Percentiles rank a stretch among this genome's conserved stretches.
Evolutionary conservation across 805 yeast genomes (phyloP).

Genomic region (Metschnikowia hibisci): DNA sequence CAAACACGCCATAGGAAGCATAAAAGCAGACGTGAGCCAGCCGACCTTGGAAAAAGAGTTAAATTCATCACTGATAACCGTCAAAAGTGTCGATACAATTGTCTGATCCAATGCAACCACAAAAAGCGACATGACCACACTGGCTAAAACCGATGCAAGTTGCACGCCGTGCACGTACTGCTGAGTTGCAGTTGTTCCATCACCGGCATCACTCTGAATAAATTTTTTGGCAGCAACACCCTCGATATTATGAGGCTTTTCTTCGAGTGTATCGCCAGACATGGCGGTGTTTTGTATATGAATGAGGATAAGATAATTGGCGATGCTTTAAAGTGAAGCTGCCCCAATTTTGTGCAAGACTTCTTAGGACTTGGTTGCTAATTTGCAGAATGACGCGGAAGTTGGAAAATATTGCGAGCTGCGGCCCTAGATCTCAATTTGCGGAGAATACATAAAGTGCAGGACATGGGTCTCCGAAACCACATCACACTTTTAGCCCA

Average conservation of each 20-base stretch:
- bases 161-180: conserved; percentile 31
- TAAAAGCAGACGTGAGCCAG: conserved; percentile 56
- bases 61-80: conserved; percentile 48
- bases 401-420: too few relatives aligned
- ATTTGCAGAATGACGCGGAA: too few relatives aligned
- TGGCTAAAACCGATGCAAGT: conserved; percentile 23
- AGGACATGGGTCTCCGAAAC: too few relatives aligned
- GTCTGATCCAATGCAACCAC: conserved; percentile 55
- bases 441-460: too few relatives aligned
- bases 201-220: conserved; percentile 38
- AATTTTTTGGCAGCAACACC: conserved; percentile 5
- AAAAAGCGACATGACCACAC: conserved; percentile 31
- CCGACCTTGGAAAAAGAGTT: conserved; percentile 48
- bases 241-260: neutral
- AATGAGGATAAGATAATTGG: too few relatives aligned
- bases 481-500: too few relatives aligned
- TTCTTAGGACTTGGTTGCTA: too few relatives aligned
- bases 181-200: conserved; percentile 35
- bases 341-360: too few relatives aligned
- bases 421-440: too few relatives aligned
- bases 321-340: too few relatives aligned
- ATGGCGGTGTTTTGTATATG: neutral
- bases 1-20: conserved; percentile 50
- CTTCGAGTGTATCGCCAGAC: neutral
- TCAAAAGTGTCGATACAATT: conserved; percentile 50